Conservation (phyloP, 352 stramenopile species). For the Globisporangium sylvaticum region DNA sequence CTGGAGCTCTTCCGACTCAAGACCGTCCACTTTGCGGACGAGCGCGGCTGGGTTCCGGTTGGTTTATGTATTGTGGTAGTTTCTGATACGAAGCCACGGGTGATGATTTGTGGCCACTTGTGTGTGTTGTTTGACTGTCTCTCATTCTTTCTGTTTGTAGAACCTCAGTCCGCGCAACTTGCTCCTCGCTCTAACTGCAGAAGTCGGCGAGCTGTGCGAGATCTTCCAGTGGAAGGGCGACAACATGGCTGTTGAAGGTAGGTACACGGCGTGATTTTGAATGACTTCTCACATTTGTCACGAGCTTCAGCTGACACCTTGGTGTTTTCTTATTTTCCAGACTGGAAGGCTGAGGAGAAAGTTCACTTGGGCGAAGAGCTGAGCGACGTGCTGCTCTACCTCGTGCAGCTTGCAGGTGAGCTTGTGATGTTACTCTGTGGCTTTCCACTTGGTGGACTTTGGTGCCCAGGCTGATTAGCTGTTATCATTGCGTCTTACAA, state of each 20-base stretch:
- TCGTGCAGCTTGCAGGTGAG: constrained; percentile 85
- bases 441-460: neutral
- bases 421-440: neutral
- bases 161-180: constrained; percentile 89
- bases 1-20: constrained; percentile 51
- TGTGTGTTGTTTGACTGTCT: no score
- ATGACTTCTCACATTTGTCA: constrained; percentile 78
- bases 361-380: constrained; percentile 95
- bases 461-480: neutral
- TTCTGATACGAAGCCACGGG: no score
- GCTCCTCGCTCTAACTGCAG: constrained; percentile 90
- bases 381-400: constrained; percentile 96
- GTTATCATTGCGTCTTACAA: neutral
- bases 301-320: neutral
- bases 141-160: constrained; percentile 15
- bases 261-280: constrained; percentile 87
- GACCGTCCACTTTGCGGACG: constrained; percentile 54
- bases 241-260: constrained; percentile 69
- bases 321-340: constrained; percentile 22
- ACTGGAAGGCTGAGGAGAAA: constrained; percentile 73
- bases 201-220: constrained; percentile 94
- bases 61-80: no score
- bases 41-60: constrained; percentile 60
- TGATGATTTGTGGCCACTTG: neutral
- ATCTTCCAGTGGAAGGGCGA: constrained; percentile 95